Evolutionary conservation across 2,329 filamentous ascomycete species (phyloP).

Genomic region (Colletotrichum musicola): DNA sequence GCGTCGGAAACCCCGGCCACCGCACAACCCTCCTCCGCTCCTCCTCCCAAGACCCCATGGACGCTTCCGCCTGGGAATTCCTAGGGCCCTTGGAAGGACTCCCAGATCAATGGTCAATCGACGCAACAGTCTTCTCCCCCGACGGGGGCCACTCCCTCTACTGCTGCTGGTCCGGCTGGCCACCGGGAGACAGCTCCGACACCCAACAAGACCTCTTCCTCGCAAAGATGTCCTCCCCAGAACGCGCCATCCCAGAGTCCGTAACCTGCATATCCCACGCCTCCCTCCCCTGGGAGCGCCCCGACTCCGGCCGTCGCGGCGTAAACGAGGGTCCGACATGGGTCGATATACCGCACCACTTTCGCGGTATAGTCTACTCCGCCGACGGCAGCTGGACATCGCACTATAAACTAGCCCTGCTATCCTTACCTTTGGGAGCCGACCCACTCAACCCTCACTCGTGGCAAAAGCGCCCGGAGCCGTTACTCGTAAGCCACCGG

Average conservation of each 20-base stretch:
- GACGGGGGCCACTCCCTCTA: slow-evolving; percentile 56
- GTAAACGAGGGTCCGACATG: slow-evolving; percentile 69
- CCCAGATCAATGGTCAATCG: slow-evolving; percentile 64
- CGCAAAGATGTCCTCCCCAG: slow-evolving; percentile 52
- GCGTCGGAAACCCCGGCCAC: slow-evolving; percentile 57
- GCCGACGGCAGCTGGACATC: slow-evolving; percentile 69
- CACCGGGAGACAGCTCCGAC: slow-evolving; percentile 50
- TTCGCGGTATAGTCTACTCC: slow-evolving; percentile 66
- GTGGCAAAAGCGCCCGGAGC: slow-evolving; percentile 65
- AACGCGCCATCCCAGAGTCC: slow-evolving; percentile 57
- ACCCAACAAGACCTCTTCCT: slow-evolving; percentile 34
- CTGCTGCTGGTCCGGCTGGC: slow-evolving; percentile 63
- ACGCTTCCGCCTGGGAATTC: slow-evolving; percentile 62
- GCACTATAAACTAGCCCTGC: slow-evolving; percentile 65
- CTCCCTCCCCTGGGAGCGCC: slow-evolving; percentile 62
- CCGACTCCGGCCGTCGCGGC: slow-evolving; percentile 52
- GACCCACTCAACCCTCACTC: slow-evolving; percentile 57
- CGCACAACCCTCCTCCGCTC: slow-evolving; percentile 54
- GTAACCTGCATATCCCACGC: slow-evolving; percentile 64
- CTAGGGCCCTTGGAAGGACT: slow-evolving; percentile 64
- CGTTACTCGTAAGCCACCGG: slow-evolving; percentile 64
- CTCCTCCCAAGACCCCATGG: slow-evolving; percentile 55
- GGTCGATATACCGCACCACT: slow-evolving; percentile 62
- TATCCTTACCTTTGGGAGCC: slow-evolving; percentile 63
- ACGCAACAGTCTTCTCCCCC: slow-evolving; percentile 65